Evolutionary conservation across 2,329 filamentous ascomycete species (phyloP).

Genomic region (Dendrostoma leiphaemia): DNA sequence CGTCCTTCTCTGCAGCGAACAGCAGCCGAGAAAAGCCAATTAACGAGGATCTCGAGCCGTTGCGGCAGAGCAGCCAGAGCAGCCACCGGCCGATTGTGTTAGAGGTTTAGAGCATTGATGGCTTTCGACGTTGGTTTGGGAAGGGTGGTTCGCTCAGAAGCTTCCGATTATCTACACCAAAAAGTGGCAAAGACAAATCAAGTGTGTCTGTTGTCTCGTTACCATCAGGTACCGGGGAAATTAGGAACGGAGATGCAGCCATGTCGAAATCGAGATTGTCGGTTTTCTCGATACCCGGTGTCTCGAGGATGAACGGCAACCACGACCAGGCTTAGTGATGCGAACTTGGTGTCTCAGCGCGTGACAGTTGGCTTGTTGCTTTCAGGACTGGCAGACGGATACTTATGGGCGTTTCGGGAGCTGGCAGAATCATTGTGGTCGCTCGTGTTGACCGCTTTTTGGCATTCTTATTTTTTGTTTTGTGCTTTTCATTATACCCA

Average conservation of each 20-base stretch:
- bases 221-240: not conserved
- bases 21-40: slow-evolving; percentile 37
- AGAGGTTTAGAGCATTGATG: slow-evolving; percentile 18
- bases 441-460: not conserved
- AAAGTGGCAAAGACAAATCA: not conserved
- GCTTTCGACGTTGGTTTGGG: slow-evolving; percentile 9
- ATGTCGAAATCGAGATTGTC: not conserved
- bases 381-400: too few relatives aligned
- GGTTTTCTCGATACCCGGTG: not conserved
- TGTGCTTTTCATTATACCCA: slow-evolving; percentile 9
- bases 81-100: slow-evolving; percentile 10
- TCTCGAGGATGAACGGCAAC: not conserved
- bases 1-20: slow-evolving; percentile 20
- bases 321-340: not conserved
- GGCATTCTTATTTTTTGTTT: too few relatives aligned
- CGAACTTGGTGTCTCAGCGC: not conserved
- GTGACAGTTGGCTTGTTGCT: too few relatives aligned
- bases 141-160: not conserved
- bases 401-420: too few relatives aligned
- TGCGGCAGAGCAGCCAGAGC: slow-evolving; percentile 31
- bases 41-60: slow-evolving; percentile 32
- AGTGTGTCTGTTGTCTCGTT: not conserved
- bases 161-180: not conserved
- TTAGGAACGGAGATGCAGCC: not conserved
- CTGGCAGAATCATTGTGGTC: not conserved